Conservation (phyloP, 441 rosid genomes). For the Croton laevigatus region DNA sequence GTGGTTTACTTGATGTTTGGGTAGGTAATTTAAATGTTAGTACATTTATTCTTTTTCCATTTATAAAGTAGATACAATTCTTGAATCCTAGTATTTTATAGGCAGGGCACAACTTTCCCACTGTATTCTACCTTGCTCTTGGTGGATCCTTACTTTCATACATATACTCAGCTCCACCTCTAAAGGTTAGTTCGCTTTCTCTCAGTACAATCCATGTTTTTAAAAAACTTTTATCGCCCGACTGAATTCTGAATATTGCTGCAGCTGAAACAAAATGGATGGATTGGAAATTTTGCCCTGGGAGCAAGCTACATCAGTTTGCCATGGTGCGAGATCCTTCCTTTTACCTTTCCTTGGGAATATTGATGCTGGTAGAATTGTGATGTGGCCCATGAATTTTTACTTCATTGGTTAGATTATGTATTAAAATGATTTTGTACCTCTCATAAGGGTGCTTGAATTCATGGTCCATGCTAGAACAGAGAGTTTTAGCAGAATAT, state of each 20-base stretch:
- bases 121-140: conserved; percentile 77
- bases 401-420: not conserved
- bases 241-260: conserved; percentile 24
- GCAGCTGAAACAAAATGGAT: conserved; percentile 98
- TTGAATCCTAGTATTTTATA: conserved; percentile 36
- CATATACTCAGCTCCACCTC: conserved; percentile 97
- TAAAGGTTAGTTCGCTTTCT: conserved; percentile 55
- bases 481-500: too few species aligned
- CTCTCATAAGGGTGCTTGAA: too few species aligned
- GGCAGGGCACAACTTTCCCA: conserved; percentile 89
- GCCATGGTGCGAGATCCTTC: conserved; percentile 63
- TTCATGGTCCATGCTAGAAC: too few species aligned
- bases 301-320: conserved; percentile 97
- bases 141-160: conserved; percentile 95
- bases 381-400: not conserved
- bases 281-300: conserved; percentile 94
- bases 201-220: conserved; percentile 9
- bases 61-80: conserved; percentile 8
- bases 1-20: conserved; percentile 85
- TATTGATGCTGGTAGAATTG: not conserved
- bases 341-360: conserved; percentile 9
- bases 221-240: conserved; percentile 23
- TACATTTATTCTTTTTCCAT: conserved; percentile 4
- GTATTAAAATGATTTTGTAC: too few species aligned
- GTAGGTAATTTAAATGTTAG: conserved; percentile 43